These are phyloP conservation scores for Biancaea sappan DNA, from an alignment of 306 rosid genomes.

Conservation along the genomic window DNA sequence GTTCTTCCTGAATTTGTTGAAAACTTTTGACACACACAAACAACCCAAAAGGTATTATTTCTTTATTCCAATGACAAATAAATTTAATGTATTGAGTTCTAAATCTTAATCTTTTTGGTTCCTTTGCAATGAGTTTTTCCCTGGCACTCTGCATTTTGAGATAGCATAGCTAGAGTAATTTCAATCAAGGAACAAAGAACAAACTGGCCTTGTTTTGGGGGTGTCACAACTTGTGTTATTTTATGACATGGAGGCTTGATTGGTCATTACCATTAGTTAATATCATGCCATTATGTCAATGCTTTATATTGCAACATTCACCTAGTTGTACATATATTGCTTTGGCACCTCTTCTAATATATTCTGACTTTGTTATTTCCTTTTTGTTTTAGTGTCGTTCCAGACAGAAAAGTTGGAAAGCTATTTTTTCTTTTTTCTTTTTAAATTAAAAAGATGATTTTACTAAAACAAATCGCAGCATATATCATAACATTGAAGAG, in stretches of 20 bases:
- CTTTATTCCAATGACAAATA: slow-evolving; percentile 19
- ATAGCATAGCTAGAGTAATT: background rate
- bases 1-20: slow-evolving; percentile 73
- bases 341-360: background rate
- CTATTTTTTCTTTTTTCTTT: background rate
- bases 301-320: background rate
- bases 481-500: background rate
- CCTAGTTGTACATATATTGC: background rate
- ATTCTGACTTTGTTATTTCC: background rate
- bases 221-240: too few relatives aligned
- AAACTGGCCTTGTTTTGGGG: background rate
- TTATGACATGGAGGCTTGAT: too few relatives aligned
- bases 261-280: background rate
- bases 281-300: background rate
- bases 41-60: slow-evolving; percentile 80
- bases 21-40: slow-evolving; percentile 76
- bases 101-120: background rate
- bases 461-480: slow-evolving; percentile 10
- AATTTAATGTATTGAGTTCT: background rate
- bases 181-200: background rate
- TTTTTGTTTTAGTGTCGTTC: background rate
- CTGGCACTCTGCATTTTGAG: background rate
- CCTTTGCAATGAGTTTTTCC: background rate
- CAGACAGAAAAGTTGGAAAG: slow-evolving; percentile 17
- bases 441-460: background rate